Evolutionary conservation across 2,329 filamentous ascomycete genomes (phyloP).

Genomic region (Cladosporium sp.): DNA sequence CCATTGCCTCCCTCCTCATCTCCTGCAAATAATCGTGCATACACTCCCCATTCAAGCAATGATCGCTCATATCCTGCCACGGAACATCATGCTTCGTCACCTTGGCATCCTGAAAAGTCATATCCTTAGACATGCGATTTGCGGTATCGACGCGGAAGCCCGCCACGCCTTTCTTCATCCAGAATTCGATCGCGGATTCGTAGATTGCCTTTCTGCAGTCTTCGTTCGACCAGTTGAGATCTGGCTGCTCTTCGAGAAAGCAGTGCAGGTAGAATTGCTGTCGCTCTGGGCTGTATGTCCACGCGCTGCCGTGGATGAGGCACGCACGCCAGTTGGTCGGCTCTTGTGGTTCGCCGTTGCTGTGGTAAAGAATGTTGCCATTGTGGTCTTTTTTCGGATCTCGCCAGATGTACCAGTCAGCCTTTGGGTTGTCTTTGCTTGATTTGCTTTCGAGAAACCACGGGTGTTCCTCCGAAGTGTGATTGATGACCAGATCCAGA

Average conservation of each 20-base stretch:
- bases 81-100: conserved; percentile 15
- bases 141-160: conserved; percentile 35
- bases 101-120: conserved; percentile 21
- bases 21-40: conserved; percentile 46
- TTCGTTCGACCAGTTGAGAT: conserved; percentile 77
- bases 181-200: conserved; percentile 54
- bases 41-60: conserved; percentile 31
- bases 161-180: conserved; percentile 65
- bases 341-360: conserved; percentile 26
- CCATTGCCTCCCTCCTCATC: conserved; percentile 40
- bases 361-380: conserved; percentile 56
- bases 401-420: conserved; percentile 66
- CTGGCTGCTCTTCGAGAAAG: conserved; percentile 71
- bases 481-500: conserved; percentile 26
- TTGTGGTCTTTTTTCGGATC: conserved; percentile 49
- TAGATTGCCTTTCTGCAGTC: conserved; percentile 65
- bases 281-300: conserved; percentile 67
- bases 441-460: conserved; percentile 56
- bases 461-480: conserved; percentile 42
- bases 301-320: conserved; percentile 47
- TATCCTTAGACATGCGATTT: conserved; percentile 26
- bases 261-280: conserved; percentile 73
- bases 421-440: conserved; percentile 47
- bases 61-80: conserved; percentile 10
- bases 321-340: conserved; percentile 61